Percentiles rank a stretch among this genome's conserved stretches.
Conservation (phyloP, 768 basidiomycete species). For the Kwoniella shandongensis region DNA sequence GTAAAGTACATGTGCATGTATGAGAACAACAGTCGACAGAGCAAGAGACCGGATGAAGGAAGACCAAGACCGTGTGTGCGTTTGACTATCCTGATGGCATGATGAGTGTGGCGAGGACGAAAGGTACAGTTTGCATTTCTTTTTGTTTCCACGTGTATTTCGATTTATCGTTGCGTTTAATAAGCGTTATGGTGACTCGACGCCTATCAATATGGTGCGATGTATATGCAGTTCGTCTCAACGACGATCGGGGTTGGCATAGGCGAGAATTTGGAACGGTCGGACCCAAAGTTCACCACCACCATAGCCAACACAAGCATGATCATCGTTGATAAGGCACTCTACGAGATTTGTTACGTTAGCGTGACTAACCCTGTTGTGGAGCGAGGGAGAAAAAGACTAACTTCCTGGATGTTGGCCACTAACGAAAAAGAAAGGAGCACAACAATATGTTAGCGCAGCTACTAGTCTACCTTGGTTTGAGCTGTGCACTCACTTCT, state of each 20-base stretch:
- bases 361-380: not conserved
- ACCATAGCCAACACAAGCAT: constrained; percentile 51
- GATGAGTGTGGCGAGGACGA: not conserved
- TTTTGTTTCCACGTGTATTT: not conserved
- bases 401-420: constrained; percentile 47
- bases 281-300: constrained; percentile 52
- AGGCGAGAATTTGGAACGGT: constrained; percentile 47
- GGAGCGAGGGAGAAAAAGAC: not conserved
- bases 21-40: no score
- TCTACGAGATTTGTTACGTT: constrained; percentile 19
- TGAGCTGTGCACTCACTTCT: constrained; percentile 34
- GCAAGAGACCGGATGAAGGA: no score
- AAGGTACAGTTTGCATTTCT: not conserved
- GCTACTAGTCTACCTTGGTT: not conserved
- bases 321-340: constrained; percentile 48
- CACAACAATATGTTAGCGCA: no score
- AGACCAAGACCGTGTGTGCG: no score
- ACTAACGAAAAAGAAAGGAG: constrained; percentile 8
- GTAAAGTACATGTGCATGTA: no score
- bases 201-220: not conserved
- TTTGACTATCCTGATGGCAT: no score
- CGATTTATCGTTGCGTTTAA: constrained; percentile 2
- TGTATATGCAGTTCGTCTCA: not conserved
- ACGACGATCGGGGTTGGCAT: constrained; percentile 27
- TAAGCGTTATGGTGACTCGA: not conserved